These are phyloP conservation scores for Aureobasidium sp. DNA, from an alignment of 2,329 filamentous ascomycete genomes.

Conservation along the genomic window DNA sequence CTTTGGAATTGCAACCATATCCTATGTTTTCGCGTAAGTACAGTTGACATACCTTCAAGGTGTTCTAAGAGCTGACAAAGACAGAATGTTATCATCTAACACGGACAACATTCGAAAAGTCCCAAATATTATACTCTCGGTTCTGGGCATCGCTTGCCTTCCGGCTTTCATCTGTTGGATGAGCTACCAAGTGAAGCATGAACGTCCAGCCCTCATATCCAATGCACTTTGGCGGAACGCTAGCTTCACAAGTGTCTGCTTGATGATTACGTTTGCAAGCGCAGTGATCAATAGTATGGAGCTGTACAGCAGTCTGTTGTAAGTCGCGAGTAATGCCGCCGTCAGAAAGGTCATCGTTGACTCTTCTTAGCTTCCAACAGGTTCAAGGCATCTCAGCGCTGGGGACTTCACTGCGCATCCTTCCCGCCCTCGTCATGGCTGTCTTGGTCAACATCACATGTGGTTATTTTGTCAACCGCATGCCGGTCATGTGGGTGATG, in stretches of 20 bases:
- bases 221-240: constrained; percentile 53
- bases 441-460: constrained; percentile 27
- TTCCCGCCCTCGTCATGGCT: constrained; percentile 41
- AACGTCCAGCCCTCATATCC: constrained; percentile 51
- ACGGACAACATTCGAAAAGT: too few species aligned
- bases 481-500: constrained; percentile 16
- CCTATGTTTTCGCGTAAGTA: constrained; percentile 32
- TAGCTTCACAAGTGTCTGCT: constrained; percentile 49
- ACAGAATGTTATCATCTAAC: constrained; percentile 26
- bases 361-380: constrained; percentile 18
- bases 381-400: constrained; percentile 19
- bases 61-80: too few species aligned
- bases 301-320: constrained; percentile 33
- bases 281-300: constrained; percentile 32
- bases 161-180: constrained; percentile 50
- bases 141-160: constrained; percentile 28
- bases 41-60: too few species aligned
- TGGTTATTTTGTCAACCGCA: constrained; percentile 19
- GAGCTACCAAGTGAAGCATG: constrained; percentile 37
- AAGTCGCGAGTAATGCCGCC: background rate
- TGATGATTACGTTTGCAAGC: constrained; percentile 32
- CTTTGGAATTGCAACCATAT: constrained; percentile 41
- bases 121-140: too few species aligned
- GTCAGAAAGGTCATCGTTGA: too few species aligned
- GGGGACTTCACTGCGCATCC: constrained; percentile 30